Evolutionary conservation across 441 rosid genomes (phyloP), one percentile per base, ranked within the genome.

Genomic region (Rhodomyrtus psidioides): DNA sequence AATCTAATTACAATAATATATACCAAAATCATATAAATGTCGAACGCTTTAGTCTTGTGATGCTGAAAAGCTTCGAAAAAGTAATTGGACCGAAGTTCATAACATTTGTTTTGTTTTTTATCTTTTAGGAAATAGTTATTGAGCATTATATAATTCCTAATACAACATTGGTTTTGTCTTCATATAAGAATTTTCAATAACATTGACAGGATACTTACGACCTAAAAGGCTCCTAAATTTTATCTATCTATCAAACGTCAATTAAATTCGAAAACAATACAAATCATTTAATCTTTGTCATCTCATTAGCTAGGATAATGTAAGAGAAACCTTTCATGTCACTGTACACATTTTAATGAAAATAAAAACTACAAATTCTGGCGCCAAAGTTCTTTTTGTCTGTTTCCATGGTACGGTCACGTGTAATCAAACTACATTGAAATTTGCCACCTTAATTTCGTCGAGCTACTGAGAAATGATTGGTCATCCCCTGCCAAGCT

Each of bases 391-490:
- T 39, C 6, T 44, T 12, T 39, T 39, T 39, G 79, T 70, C 79
- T 39, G n/a, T 70, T 70, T 39, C n/a, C n/a, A 13, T n/a, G 23
- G 79, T 70, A 39, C 79, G 49, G 79, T n/a, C 9, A 21, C 2
- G n/a, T 39, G 9, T 70, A 70, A 70, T 70, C n/a, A 70, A 39
- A 70, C 51, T 21, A 70, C 49, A 70, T 44, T 5, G 79, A 70
- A 65, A 34, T 70, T 70, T 39, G 16, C 79, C 16, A 87, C 92
- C 92, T 90, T 90, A 90, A 89, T 54, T 83, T 87, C 75, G 83
- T 89, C 92, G 90, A 90, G 87, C 74, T 44, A 85, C 86, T 70
- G 87, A 51, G 51, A 9, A 88, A 65, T 85, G 88, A 86, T 74
- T 60, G 87, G 62, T 2, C 42, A 70, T 6, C n/a, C 53, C 12